These are phyloP conservation scores for Paraglomus brasilianum DNA, from an alignment of 192 early-diverging fungal species.

Conservation along the genomic window DNA sequence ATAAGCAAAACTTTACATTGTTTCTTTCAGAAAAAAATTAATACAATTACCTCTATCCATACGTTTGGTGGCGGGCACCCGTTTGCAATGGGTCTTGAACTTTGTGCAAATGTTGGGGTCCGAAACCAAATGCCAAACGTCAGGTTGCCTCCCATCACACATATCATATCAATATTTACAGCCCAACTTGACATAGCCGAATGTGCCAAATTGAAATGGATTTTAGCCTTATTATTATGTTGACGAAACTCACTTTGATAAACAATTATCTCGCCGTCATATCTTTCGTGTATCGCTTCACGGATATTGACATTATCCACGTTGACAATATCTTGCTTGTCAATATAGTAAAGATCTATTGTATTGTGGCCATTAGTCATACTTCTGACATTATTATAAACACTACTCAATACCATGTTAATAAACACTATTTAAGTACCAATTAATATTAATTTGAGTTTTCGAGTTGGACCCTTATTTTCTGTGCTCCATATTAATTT, in stretches of 20 bases:
- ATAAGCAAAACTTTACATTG: slow-evolving; percentile 14
- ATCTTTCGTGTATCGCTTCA: not conserved
- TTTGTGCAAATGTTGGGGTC: slow-evolving; percentile 9
- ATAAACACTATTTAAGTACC: slow-evolving; percentile 3
- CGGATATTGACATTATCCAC: not conserved
- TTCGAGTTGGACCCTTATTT: no score
- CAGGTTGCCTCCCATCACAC: slow-evolving; percentile 18
- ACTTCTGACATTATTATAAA: no score
- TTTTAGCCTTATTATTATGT: not conserved
- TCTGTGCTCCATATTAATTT: no score
- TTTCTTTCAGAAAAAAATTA: not conserved
- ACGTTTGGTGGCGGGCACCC: not conserved
- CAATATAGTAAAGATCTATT: slow-evolving; percentile 12
- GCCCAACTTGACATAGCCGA: not conserved
- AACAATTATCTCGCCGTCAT: not conserved
- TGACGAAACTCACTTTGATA: slow-evolving; percentile 5
- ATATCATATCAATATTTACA: not conserved
- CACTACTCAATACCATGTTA: not conserved
- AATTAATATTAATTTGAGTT: slow-evolving; percentile 2
- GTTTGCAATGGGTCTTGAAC: not conserved
- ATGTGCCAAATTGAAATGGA: not conserved
- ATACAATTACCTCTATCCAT: slow-evolving; percentile 3
- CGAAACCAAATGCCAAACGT: slow-evolving; percentile 1
- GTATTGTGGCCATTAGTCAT: not conserved
- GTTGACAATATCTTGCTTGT: not conserved